Evolutionary conservation across 169 alveolate genomes (phyloP), one percentile per base, ranked within the genome.

Genomic region (Plasmodium falciparum): DNA sequence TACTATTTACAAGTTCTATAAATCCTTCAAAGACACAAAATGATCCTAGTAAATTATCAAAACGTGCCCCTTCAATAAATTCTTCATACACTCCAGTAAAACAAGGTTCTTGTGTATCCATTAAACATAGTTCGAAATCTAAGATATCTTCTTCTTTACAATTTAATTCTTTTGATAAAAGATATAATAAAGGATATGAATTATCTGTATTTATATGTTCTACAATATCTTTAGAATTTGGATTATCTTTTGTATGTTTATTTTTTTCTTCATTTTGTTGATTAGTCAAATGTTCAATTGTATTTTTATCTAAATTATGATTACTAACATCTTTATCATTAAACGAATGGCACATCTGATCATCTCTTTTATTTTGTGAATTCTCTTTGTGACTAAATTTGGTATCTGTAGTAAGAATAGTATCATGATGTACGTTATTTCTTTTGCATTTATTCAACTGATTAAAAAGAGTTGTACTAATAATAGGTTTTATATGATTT

Each of bases 1-100:
- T 56, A 15, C 52, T 67, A n/a, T 72, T 50, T 54, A 78, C 63
- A 66, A 91, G 69, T 58, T 93, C 96, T n/a, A 78, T 15, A 59
- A 91, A 93, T 9, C 90, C 95, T 24, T 93, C 92, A 73, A 93
- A 66, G 2, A 89, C 73, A 13, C 92, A 76, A 61, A 56, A 93
- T 20, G 95, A 90, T 5, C 95, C 92, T 8, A 92, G 86, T 22
- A 98, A 92, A 80, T 98, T 98, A 74, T 98, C 99, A 73, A 98
- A 91, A 70, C 99, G 88, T 6, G 98, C 98, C 43, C 98, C 94
- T 13, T 98, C 96, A 20, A 98, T 93, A 78, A 98, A 98, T 90
- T 98, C 99, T 75, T 97, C 95, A 89, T 98, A 97, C 4, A 97
- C 93, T 11, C 99, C 99, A n/a, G 97, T 95, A 12, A 97, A 88